These are phyloP conservation scores for Henckelia pumila DNA, from an alignment of 257 asterid species.

Conservation along the genomic window DNA sequence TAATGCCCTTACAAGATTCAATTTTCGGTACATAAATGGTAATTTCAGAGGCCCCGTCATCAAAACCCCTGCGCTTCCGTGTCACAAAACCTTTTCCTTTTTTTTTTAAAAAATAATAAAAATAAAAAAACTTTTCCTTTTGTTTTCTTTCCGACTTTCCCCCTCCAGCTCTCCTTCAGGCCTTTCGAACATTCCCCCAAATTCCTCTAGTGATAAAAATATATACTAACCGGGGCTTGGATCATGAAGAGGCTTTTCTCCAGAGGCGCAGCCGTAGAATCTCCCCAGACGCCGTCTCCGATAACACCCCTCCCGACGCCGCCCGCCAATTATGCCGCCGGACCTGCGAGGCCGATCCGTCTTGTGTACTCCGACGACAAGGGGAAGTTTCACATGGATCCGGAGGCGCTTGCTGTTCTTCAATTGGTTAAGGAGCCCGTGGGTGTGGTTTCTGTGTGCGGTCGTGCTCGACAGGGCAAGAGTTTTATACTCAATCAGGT, in stretches of 20 bases:
- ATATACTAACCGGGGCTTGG: not conserved
- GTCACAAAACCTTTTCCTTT: constrained; percentile 15
- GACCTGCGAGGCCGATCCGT: constrained; percentile 92
- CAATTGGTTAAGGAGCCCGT: constrained; percentile 93
- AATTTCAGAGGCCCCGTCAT: constrained; percentile 34
- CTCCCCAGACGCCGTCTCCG: constrained; percentile 51
- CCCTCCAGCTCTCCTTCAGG: not conserved
- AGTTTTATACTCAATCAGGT: constrained; percentile 92
- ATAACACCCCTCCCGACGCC: constrained; percentile 40
- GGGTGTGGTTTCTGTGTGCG: constrained; percentile 95
- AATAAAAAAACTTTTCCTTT: too few relatives aligned
- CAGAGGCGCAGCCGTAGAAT: constrained; percentile 48
- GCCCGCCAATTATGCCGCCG: constrained; percentile 43
- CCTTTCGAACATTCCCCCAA: not conserved
- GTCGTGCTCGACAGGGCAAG: constrained; percentile 99
- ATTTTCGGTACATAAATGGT: not conserved
- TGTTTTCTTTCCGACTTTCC: constrained; percentile 3
- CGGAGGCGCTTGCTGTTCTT: constrained; percentile 90
- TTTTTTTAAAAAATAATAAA: too few relatives aligned
- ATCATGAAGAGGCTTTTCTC: constrained; percentile 54
- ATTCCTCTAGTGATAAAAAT: not conserved
- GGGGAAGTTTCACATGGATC: constrained; percentile 90
- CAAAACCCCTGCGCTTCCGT: not conserved
- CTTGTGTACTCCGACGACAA: constrained; percentile 82
- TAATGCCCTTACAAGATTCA: too few relatives aligned